Base-by-base conservation (phyloP, 2,329 filamentous ascomycete genomes). In the Plenodomus tracheiphilus region DNA sequence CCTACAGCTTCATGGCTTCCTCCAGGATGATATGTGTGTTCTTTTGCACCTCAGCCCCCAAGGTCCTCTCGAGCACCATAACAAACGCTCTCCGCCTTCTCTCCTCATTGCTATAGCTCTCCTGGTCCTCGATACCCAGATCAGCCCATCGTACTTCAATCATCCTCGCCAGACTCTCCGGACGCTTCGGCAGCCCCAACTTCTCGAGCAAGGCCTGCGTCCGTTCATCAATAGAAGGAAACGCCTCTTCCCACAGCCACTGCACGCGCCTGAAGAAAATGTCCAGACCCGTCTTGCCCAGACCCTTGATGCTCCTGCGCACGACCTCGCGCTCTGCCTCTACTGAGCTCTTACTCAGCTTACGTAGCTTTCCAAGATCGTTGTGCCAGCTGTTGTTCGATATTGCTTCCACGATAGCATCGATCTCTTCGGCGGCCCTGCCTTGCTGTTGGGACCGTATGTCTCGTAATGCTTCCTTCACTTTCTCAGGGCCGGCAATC, bases 391-490 rank as follows among this genome's bases (percentile, higher is more conserved):
- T 54, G 28, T 70, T 72, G 34, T 67, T 56, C 6, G 62, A 41
- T 2, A 74, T 56, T 0, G 64, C 62, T 19, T 72, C 65, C 1
- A 69, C 70, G 5, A 73, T 45, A 8, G 58, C 22, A 4, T 64
- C 66, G 5, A 78, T 63, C 47, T 77, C 71, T 8, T 68, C 64
- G 0, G 75, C 75, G 1, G 74, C 77, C 63, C 78, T 78, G 51
- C 73, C 74, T 46, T 75, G 74, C 50, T 78, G 75, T 61, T 78
- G 75, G 6, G 74, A 78, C 22, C 65, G 54, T 28, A 76, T 75
- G 45, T 74, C 71, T 50, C 68, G 67, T 32, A 79, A 54, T 2
- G 75, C 73, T 61, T 77, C 54, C 25, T 64, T 64, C 3, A 68
- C 57, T 39, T 69, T 72, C 43, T 77, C 68, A 1, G 62, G 54